Evolutionary conservation across 768 basidiomycete species (phyloP), one percentile per base, ranked within the genome.

Genomic region (Suillus luteus): DNA sequence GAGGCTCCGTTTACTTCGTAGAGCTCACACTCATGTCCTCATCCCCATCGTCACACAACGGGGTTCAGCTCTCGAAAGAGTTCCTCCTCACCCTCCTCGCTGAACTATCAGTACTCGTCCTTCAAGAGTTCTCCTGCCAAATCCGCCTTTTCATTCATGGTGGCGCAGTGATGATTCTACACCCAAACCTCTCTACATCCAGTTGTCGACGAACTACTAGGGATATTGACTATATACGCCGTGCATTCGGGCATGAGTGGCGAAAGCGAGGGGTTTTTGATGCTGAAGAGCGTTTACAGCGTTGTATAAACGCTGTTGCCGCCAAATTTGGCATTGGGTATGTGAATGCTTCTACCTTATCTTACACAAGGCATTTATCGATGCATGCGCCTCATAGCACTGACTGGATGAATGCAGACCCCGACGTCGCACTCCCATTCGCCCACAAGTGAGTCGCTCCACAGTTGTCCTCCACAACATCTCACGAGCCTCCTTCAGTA

Each of bases 331-430:
- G 68, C 70, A 3, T 79, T 83, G 57, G 89, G 90, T 27, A 76
- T 77, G 61, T 67, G 48, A n/a, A 19, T 27, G 33, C 40, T 52
- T 40, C 61, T 46, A n/a, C 33, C 10, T n/a, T 14, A 10, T 7
- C 11, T 8, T 54, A 6, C 0, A 5, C 15, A 19, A 17, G n/a
- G 35, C 31, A 3, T 3, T 57, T 24, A 9, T 14, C 44, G n/a
- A 60, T 24, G 24, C 44, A 63, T 43, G 6, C 22, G 4, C 59
- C 37, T 24, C 11, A 55, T 38, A 75, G 74, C 1, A 65, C 73
- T 59, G 89, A 91, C 71, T 91, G 90, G 90, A 89, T 91, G 89
- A 91, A 91, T 62, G 83, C 85, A 5, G 86, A 89, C 66, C 86
- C 90, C 0, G 90, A 91, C 66, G 80, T 89, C 15, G 87, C 89